Base-by-base conservation (phyloP, 495 filamentous ascomycete genomes). In the Oidiodendron maius region DNA sequence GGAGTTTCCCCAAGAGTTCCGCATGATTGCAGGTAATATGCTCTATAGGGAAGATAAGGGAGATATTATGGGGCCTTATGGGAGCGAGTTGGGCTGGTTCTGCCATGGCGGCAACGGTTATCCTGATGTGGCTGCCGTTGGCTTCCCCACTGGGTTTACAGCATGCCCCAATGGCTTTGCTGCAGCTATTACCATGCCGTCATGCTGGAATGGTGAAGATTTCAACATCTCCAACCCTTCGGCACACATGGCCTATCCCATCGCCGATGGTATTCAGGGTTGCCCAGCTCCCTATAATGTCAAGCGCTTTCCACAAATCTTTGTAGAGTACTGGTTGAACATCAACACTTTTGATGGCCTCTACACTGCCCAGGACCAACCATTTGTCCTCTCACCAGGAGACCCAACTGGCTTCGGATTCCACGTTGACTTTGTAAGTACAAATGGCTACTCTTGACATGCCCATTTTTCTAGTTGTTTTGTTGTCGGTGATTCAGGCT, bases 141-240 rank as follows among this genome's bases (percentile, higher is more conserved):
- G n/a, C n/a, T n/a, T n/a, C n/a, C n/a, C n/a, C n/a, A n/a, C n/a
- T n/a, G n/a, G n/a, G n/a, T n/a, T n/a, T n/a, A n/a, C n/a, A n/a
- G 78, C 79, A 38, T 86, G 84, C 53, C 50, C 50, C 15, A 70
- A 80, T 55, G 80, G 75, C 13, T 53, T 95, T 38, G 80, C 89
- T 21, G 64, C 89, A 30, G 87, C 94, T 58, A 61, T 95, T 43
- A 82, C 87, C 77, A 94, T 95, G 67, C 89, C 89, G 3, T 87
- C 84, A 0, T 95, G 89, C 75, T 94, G 89, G 89, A 85, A 93
- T 59, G 89, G 89, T 25, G 74, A 81, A 47, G 74, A 88, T 10
- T 68, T 80, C 25, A 72, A 78, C 40, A 17, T 44, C 10, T 22
- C 30, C 3, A 65, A 75, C 50, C 74, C 84, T 59, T 70, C 71